A percentile compares a stretch with the other conserved stretches of the same genome.
Conservation (phyloP, 495 filamentous ascomycete species). For the Neurospora tetraspora region DNA sequence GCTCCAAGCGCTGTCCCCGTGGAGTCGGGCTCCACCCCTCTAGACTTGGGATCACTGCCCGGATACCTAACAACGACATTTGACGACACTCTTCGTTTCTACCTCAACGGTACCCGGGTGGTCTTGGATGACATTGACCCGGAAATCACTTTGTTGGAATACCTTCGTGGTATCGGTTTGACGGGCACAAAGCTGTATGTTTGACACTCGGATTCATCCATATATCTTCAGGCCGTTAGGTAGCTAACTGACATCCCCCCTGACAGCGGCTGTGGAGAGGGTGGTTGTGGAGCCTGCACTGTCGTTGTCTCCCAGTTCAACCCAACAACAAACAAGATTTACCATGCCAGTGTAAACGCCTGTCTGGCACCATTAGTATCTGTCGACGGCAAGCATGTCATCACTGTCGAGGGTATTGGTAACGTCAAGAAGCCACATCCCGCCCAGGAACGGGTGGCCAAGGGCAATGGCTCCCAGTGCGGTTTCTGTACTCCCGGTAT, state of each 20-base stretch:
- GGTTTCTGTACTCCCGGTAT: constrained; percentile 95
- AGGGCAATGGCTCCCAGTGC: constrained; percentile 57
- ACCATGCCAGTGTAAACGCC: constrained; percentile 89
- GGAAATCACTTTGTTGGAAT: constrained; percentile 87
- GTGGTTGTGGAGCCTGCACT: constrained; percentile 94
- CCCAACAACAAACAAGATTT: constrained; percentile 79
- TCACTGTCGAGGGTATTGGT: constrained; percentile 96
- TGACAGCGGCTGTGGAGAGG: constrained; percentile 79
- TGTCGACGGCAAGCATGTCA: constrained; percentile 95
- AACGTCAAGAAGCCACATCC: constrained; percentile 81
- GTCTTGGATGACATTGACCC: constrained; percentile 74
- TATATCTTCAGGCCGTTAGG: constrained; percentile 5
- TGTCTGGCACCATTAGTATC: constrained; percentile 88
- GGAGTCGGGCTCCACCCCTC: constrained; percentile 17
- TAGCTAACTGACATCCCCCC: constrained; percentile 10
- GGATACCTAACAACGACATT: constrained; percentile 28
- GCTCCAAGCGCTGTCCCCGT: constrained; percentile 37
- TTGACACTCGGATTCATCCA: not conserved
- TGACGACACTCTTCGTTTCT: constrained; percentile 62
- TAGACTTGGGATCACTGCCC: not conserved
- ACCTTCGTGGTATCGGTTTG: constrained; percentile 78
- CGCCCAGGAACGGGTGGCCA: constrained; percentile 82
- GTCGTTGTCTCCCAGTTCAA: constrained; percentile 91
- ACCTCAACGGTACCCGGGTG: constrained; percentile 91
- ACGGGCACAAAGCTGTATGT: constrained; percentile 57